Conservation (phyloP, 2,329 filamentous ascomycete genomes). For the Xylariaceae sp. region DNA sequence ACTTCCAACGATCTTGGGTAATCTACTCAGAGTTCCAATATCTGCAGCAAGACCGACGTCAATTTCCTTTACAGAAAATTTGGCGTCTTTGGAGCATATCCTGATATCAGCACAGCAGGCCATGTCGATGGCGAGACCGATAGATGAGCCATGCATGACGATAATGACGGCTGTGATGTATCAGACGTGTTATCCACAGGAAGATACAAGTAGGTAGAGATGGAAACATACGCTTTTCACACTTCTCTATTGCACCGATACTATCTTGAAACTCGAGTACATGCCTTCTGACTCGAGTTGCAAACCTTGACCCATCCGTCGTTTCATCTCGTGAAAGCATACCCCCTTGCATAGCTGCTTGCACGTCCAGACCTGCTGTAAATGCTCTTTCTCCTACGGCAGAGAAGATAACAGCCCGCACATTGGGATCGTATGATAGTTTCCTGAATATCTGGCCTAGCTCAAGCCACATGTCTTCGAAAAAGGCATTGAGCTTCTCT, state of each 20-base stretch:
- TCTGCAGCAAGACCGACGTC: conserved; percentile 83
- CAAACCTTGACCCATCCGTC: conserved; percentile 69
- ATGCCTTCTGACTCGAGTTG: conserved; percentile 67
- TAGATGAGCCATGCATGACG: conserved; percentile 78
- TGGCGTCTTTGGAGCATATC: conserved; percentile 64
- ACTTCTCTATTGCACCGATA: conserved; percentile 78
- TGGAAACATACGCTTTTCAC: conserved; percentile 76
- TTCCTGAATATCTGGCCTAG: conserved; percentile 73
- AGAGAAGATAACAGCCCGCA: conserved; percentile 80
- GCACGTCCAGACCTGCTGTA: conserved; percentile 84
- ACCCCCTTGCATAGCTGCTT: conserved; percentile 65
- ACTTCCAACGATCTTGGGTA: conserved; percentile 76
- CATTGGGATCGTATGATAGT: conserved; percentile 73
- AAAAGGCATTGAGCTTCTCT: conserved; percentile 87
- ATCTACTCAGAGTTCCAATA: conserved; percentile 74
- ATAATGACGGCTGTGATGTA: conserved; percentile 72
- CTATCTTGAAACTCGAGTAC: conserved; percentile 82
- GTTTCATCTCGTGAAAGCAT: conserved; percentile 47
- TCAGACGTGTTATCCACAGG: conserved; percentile 3
- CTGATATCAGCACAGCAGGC: conserved; percentile 74
- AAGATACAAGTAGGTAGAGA: background rate
- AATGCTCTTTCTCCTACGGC: conserved; percentile 85
- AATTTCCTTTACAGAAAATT: conserved; percentile 79
- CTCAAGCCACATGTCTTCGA: conserved; percentile 85
- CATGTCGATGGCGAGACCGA: conserved; percentile 81